These are phyloP conservation scores for Lithocarpus polystachyus DNA, from an alignment of 306 rosid species.

Conservation along the genomic window DNA sequence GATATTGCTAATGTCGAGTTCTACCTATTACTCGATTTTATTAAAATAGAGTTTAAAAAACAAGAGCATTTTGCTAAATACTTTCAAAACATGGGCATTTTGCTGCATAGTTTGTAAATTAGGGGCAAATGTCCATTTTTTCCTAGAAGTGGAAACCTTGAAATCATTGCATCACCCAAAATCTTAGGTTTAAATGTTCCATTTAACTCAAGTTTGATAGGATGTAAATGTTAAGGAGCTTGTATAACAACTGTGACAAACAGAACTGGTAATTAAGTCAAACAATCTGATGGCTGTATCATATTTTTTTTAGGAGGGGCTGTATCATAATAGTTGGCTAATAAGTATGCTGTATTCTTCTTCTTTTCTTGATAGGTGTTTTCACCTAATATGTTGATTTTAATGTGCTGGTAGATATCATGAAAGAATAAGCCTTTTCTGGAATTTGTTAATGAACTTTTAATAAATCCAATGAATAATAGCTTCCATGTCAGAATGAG, in stretches of 20 bases:
- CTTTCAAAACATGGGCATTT: too few relatives aligned
- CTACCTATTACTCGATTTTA: too few relatives aligned
- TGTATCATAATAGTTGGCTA: not conserved
- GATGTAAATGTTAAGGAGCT: not conserved
- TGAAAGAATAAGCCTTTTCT: not conserved
- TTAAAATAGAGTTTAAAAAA: too few relatives aligned
- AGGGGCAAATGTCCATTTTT: too few relatives aligned
- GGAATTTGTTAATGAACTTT: not conserved
- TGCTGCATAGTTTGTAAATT: too few relatives aligned
- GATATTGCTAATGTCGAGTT: too few relatives aligned
- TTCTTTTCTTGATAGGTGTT: not conserved
- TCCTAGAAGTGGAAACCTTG: conserved; percentile 4
- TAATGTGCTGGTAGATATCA: not conserved
- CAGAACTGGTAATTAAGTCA: not conserved
- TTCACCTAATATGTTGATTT: not conserved
- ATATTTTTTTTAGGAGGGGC: not conserved
- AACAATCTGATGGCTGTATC: not conserved
- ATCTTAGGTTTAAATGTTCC: not conserved
- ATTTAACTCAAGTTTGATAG: not conserved
- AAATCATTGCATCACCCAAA: conserved; percentile 1
- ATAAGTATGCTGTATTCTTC: not conserved
- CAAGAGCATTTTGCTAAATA: too few relatives aligned
- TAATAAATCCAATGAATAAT: not conserved
- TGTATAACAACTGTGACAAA: not conserved
- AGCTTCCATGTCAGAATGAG: conserved; percentile 8